A percentile compares a stretch with the other conserved stretches of the same genome.
These are phyloP conservation scores for Saccharomyces hybrid DNA, from an alignment of 1,139 yeast species.

Conservation along the genomic window DNA sequence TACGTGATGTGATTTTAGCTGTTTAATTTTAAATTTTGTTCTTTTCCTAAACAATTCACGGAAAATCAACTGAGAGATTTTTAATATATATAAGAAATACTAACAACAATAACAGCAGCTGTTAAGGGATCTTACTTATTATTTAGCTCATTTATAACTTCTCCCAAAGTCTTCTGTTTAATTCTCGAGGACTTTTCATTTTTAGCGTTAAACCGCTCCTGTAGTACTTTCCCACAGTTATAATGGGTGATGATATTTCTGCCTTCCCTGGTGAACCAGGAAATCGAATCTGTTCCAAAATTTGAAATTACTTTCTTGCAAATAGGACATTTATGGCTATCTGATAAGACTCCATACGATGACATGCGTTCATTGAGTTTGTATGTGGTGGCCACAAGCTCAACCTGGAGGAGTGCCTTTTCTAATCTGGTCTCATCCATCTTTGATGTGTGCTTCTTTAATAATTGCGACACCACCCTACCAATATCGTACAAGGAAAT, in stretches of 20 bases:
- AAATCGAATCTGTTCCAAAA: slow-evolving; percentile 17
- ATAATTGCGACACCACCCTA: slow-evolving; percentile 11
- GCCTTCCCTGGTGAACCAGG: slow-evolving; percentile 16
- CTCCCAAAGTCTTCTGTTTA: not conserved
- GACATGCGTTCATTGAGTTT: slow-evolving; percentile 15
- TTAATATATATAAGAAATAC: not conserved
- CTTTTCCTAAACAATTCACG: not conserved
- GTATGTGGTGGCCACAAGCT: slow-evolving; percentile 17
- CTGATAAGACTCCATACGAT: slow-evolving; percentile 15
- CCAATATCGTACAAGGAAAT: slow-evolving; percentile 15
- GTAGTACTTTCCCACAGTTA: slow-evolving; percentile 1
- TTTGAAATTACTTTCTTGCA: slow-evolving; percentile 21
- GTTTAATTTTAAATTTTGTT: not conserved
- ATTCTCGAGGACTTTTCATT: not conserved
- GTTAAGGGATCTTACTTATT: not conserved
- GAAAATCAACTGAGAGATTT: not conserved
- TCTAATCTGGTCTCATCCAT: slow-evolving; percentile 16
- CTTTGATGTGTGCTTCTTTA: slow-evolving; percentile 13
- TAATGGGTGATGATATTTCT: slow-evolving; percentile 3
- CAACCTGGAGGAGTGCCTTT: slow-evolving; percentile 21
- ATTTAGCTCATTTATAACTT: not conserved
- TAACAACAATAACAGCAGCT: not conserved
- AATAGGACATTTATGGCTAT: slow-evolving; percentile 21
- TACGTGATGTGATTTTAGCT: not conserved
- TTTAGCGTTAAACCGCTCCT: not conserved